Evolutionary conservation across 2,329 filamentous ascomycete species (phyloP).

Genomic region (Aspergillus pseudoterreus): DNA sequence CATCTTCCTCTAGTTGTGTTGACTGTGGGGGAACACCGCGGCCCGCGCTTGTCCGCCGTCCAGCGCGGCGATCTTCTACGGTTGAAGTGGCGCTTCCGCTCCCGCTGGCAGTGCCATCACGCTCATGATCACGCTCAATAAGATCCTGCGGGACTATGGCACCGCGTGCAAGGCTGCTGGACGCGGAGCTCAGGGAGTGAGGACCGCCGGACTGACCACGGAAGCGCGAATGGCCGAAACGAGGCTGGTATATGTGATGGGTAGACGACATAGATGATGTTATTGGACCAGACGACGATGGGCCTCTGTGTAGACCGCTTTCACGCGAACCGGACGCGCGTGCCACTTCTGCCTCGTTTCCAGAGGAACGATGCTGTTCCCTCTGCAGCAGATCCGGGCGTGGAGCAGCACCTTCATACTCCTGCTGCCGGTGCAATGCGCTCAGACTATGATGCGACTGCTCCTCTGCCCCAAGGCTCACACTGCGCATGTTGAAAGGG

Average conservation of each 20-base stretch:
- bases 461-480: slow-evolving; percentile 45
- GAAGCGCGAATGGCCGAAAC: slow-evolving; percentile 34
- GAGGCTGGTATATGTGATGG: slow-evolving; percentile 34
- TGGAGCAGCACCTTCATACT: slow-evolving; percentile 23
- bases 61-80: slow-evolving; percentile 32
- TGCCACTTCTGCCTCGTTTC: slow-evolving; percentile 19
- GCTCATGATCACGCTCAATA: slow-evolving; percentile 34
- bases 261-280: slow-evolving; percentile 31
- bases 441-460: slow-evolving; percentile 29
- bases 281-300: slow-evolving; percentile 20
- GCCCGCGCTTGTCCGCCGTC: slow-evolving; percentile 31
- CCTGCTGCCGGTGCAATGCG: slow-evolving; percentile 31
- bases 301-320: slow-evolving; percentile 16
- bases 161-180: slow-evolving; percentile 38
- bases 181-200: slow-evolving; percentile 38
- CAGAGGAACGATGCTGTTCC: slow-evolving; percentile 11
- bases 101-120: slow-evolving; percentile 37
- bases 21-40: slow-evolving; percentile 28
- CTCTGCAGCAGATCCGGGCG: slow-evolving; percentile 19
- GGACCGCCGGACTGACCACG: slow-evolving; percentile 35
- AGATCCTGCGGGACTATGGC: slow-evolving; percentile 28
- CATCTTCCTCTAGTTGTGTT: slow-evolving; percentile 38
- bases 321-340: slow-evolving; percentile 19
- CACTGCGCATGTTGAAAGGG: slow-evolving; percentile 44
- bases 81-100: slow-evolving; percentile 37